Percentiles rank a stretch among this genome's conserved stretches.
Evolutionary conservation across 345 rosid species (phyloP).

Genomic region (Lepidium didymum): DNA sequence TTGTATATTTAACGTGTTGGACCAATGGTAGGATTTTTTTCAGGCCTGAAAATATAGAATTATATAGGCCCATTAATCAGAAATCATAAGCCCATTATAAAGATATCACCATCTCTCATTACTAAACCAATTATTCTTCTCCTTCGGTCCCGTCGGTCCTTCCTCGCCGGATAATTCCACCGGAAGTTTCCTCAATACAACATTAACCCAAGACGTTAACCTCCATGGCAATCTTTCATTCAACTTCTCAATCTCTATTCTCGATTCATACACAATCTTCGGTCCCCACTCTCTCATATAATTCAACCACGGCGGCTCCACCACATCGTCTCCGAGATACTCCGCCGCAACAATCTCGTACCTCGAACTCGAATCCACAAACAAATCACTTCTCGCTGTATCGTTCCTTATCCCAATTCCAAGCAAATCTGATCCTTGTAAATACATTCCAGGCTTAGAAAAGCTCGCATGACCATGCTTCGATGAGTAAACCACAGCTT

Average conservation of each 20-base stretch:
- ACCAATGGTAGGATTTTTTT: no score
- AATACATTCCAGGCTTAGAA: slow-evolving; percentile 55
- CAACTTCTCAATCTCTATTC: slow-evolving; percentile 48
- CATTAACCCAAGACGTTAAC: slow-evolving; percentile 34
- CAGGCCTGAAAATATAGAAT: no score
- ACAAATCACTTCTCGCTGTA: slow-evolving; percentile 41
- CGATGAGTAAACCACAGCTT: slow-evolving; percentile 60
- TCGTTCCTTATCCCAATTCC: slow-evolving; percentile 80
- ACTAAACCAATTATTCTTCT: slow-evolving; percentile 83
- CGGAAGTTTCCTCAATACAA: slow-evolving; percentile 48
- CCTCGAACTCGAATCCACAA: slow-evolving; percentile 49
- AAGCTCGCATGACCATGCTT: slow-evolving; percentile 75
- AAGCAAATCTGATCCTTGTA: slow-evolving; percentile 57
- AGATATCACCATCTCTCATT: slow-evolving; percentile 62
- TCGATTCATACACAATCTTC: slow-evolving; percentile 48
- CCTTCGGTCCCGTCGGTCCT: slow-evolving; percentile 93
- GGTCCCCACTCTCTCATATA: slow-evolving; percentile 96
- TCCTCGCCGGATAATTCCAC: slow-evolving; percentile 69
- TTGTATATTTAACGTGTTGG: no score
- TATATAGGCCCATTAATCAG: no score
- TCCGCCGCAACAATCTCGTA: slow-evolving; percentile 73
- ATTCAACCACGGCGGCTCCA: slow-evolving; percentile 76
- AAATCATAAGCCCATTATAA: not conserved
- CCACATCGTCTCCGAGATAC: slow-evolving; percentile 49
- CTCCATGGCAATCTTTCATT: slow-evolving; percentile 38